Percentiles rank a stretch among this genome's conserved stretches.
These are phyloP conservation scores for Neurospora sp. DNA, from an alignment of 495 filamentous ascomycete genomes.

Conservation along the genomic window DNA sequence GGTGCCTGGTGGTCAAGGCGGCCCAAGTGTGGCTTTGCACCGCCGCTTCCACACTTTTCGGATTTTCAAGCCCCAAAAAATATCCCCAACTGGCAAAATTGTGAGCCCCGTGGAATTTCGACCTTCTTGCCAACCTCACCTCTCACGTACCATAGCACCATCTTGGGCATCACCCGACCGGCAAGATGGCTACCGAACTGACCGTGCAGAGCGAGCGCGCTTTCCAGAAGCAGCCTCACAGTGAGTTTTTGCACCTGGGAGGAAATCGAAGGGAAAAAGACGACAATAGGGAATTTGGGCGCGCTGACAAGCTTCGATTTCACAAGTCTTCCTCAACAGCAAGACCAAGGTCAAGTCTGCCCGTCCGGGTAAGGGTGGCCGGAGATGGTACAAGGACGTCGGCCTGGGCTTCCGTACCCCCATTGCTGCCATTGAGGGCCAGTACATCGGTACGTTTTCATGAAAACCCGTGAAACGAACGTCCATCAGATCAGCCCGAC, in stretches of 20 bases:
- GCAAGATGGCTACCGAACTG: constrained; percentile 95
- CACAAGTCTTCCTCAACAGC: constrained; percentile 74
- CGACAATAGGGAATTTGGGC: constrained; percentile 3
- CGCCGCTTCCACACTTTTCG: constrained; percentile 24
- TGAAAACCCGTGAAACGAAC: constrained; percentile 1
- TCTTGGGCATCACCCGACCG: constrained; percentile 37
- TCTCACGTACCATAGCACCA: constrained; percentile 13
- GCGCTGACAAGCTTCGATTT: constrained; percentile 11
- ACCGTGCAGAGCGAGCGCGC: constrained; percentile 97
- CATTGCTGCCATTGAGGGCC: constrained; percentile 93
- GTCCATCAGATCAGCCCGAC: not conserved
- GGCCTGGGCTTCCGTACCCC: constrained; percentile 97
- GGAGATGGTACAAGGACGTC: constrained; percentile 99
- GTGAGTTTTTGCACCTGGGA: constrained; percentile 16
- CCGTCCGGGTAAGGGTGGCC: constrained; percentile 65
- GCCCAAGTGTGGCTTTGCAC: constrained; percentile 25
- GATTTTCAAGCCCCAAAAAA: constrained; percentile 17
- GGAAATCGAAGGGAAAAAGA: constrained; percentile 1
- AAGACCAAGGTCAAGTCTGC: constrained; percentile 84
- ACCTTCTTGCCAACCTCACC: constrained; percentile 10
- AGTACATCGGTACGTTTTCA: constrained; percentile 85
- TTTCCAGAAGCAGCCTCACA: constrained; percentile 99
- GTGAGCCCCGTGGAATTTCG: constrained; percentile 8
- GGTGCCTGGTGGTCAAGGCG: constrained; percentile 1
- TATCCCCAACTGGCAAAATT: constrained; percentile 23